phyloP scores from a whole-genome alignment of 192 early-diverging fungal genomes.

The Mortierella claussenii region DNA sequence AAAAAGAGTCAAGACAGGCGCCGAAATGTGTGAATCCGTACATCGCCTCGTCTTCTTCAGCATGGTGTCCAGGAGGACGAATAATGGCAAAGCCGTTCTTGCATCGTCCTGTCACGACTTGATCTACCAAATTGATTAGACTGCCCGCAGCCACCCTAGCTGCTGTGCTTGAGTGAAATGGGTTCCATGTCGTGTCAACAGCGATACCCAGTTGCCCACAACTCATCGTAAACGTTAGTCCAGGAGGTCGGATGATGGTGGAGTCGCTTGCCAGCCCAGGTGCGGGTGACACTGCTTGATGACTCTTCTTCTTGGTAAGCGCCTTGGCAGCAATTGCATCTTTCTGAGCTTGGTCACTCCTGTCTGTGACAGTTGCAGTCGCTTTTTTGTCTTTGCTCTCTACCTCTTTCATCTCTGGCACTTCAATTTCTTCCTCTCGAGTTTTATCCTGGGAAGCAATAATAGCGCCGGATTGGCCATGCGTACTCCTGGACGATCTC shows the following conservation, averaged over 20 bases:
- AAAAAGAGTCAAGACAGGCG: neutral
- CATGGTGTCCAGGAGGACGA: constrained; percentile 86
- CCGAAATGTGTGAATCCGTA: neutral
- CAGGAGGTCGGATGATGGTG: constrained; percentile 48
- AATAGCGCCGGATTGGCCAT: constrained; percentile 20
- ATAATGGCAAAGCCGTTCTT: constrained; percentile 78
- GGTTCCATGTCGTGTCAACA: constrained; percentile 53
- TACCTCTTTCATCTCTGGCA: neutral
- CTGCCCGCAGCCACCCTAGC: constrained; percentile 61
- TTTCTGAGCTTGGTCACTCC: constrained; percentile 8
- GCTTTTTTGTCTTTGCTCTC: constrained; percentile 18
- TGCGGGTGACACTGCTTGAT: constrained; percentile 23
- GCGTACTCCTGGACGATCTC: constrained; percentile 27
- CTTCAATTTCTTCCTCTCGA: neutral
- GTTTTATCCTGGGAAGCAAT: neutral
- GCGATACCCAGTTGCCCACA: constrained; percentile 65
- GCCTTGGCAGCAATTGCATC: constrained; percentile 4
- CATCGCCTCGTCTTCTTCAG: constrained; percentile 72
- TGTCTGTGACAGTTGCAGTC: constrained; percentile 8
- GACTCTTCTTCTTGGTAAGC: constrained; percentile 26
- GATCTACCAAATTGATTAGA: constrained; percentile 65
- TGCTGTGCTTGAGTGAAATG: constrained; percentile 48
- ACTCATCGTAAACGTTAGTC: constrained; percentile 57
- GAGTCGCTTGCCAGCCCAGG: constrained; percentile 18
- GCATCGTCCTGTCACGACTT: constrained; percentile 64